Conservation (phyloP, 768 basidiomycete genomes). For the Tubosaeta sp. region DNA sequence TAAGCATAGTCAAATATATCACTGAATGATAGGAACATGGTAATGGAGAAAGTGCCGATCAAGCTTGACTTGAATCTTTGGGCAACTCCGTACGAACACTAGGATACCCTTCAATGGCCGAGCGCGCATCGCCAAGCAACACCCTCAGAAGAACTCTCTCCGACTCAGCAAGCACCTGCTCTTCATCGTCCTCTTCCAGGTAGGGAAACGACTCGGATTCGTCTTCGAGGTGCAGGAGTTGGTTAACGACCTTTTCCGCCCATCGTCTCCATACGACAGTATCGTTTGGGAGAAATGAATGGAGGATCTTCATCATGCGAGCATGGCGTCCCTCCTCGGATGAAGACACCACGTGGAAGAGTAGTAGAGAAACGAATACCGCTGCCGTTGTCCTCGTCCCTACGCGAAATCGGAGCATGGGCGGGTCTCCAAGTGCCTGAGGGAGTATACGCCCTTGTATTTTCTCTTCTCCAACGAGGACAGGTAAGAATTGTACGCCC, state of each 20-base stretch:
- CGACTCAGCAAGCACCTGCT: neutral
- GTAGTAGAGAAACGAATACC: constrained; percentile 20
- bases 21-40: too few relatives aligned
- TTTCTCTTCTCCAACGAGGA: constrained; percentile 34
- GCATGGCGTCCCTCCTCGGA: neutral
- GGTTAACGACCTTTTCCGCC: constrained; percentile 17
- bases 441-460: constrained; percentile 18
- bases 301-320: constrained; percentile 11
- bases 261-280: constrained; percentile 22
- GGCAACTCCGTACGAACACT: neutral
- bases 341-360: constrained; percentile 10
- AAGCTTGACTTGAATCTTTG: neutral
- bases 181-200: neutral
- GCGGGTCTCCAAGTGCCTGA: constrained; percentile 5
- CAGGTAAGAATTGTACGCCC: constrained; percentile 32
- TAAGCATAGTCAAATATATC: too few relatives aligned
- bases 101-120: constrained; percentile 15
- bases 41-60: neutral
- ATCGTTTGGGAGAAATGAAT: constrained; percentile 14
- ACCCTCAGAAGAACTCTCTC: constrained; percentile 1
- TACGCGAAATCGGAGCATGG: constrained; percentile 12
- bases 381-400: constrained; percentile 20
- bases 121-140: constrained; percentile 17
- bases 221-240: constrained; percentile 6
- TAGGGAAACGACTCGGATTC: neutral